A percentile compares a stretch with the other conserved stretches of the same genome.
These are phyloP conservation scores for Lathyrus oleraceus DNA, from an alignment of 306 rosid genomes.

Conservation along the genomic window DNA sequence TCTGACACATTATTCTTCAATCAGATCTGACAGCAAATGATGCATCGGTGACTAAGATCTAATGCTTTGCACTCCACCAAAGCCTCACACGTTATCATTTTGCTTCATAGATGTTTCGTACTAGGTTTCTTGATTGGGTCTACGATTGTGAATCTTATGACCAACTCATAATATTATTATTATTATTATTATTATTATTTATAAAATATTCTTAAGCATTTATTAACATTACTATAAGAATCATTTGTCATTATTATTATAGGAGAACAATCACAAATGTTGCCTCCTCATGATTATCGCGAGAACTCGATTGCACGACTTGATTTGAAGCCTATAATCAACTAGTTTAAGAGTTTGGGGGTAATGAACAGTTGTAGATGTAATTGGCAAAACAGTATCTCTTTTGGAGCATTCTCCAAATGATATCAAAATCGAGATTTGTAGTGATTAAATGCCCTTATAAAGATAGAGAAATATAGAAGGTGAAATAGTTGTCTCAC, in stretches of 20 bases:
- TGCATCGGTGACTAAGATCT: no score
- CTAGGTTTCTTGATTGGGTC: no score
- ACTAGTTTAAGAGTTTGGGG: constrained; percentile 28
- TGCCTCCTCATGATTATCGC: constrained; percentile 39
- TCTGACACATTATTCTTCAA: no score
- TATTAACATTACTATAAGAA: no score
- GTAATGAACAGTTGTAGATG: constrained; percentile 21
- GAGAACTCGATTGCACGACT: constrained; percentile 31
- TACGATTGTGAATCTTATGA: no score
- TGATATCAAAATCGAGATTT: constrained; percentile 34
- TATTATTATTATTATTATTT: no score
- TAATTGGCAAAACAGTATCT: constrained; percentile 36
- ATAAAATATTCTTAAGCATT: no score
- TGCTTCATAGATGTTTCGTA: no score
- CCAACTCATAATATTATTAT: no score
- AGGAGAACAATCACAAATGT: constrained; percentile 25
- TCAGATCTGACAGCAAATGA: no score
- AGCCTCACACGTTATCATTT: no score
- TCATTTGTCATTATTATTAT: constrained; percentile 5
- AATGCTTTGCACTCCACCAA: no score
- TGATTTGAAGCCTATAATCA: constrained; percentile 37
- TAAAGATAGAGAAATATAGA: constrained; percentile 27
- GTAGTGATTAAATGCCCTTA: constrained; percentile 25
- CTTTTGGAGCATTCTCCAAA: constrained; percentile 34
- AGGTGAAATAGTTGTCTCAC: constrained; percentile 33